A percentile compares a stretch with the other conserved stretches of the same genome.
Conservation (phyloP, 129 eudicot species). For the Flaveria robusta region DNA sequence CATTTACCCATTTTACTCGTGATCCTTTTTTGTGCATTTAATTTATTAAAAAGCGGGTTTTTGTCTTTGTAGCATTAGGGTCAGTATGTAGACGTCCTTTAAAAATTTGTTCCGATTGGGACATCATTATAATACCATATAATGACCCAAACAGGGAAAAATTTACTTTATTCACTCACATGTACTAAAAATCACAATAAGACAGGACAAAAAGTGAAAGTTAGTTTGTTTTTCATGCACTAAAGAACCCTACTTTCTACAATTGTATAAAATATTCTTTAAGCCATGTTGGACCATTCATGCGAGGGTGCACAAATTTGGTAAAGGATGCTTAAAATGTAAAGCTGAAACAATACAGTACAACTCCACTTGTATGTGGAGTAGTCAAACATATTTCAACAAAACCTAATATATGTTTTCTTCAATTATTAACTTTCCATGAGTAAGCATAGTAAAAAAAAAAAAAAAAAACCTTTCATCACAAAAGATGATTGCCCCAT, state of each 20-base stretch:
- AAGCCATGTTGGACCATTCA: not conserved
- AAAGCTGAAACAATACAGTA: not conserved
- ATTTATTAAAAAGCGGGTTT: not conserved
- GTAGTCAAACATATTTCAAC: constrained; percentile 19
- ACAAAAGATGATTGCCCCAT: constrained; percentile 92
- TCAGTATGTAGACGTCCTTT: not conserved
- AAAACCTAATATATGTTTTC: constrained; percentile 14
- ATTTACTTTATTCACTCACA: not conserved
- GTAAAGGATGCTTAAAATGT: not conserved
- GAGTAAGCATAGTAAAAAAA: not conserved
- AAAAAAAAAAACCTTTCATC: constrained; percentile 78
- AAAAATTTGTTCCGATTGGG: not conserved
- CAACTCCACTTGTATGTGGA: not conserved
- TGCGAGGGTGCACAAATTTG: too few relatives aligned
- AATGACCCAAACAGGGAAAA: not conserved
- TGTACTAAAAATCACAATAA: not conserved
- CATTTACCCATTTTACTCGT: not conserved
- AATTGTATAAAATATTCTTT: constrained; percentile 6
- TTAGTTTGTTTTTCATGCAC: not conserved
- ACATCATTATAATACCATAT: not conserved
- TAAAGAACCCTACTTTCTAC: not conserved
- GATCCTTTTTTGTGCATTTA: not conserved
- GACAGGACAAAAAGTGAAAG: not conserved
- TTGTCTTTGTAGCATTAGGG: not conserved
- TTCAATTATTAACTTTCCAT: not conserved